Evolutionary conservation across 805 yeast species (phyloP).

Genomic region (Diddensiella transvaalensis): DNA sequence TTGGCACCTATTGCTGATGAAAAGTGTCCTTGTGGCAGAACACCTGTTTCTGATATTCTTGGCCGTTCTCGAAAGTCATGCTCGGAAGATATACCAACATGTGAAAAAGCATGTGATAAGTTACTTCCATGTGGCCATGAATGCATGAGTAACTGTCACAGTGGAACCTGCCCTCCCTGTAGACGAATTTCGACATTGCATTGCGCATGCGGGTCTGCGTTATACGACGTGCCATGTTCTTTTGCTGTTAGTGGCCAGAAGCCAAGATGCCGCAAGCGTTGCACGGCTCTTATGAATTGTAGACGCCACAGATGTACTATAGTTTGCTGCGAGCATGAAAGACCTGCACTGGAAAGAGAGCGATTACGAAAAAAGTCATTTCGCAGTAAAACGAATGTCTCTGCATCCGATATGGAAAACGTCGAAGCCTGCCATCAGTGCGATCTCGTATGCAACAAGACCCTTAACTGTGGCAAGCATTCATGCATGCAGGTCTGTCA

Average conservation of each 20-base stretch:
- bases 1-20: constrained; percentile 55
- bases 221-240: constrained; percentile 61
- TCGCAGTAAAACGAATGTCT: constrained; percentile 42
- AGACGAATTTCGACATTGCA: constrained; percentile 44
- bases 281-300: constrained; percentile 72
- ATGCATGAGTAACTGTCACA: constrained; percentile 71
- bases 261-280: constrained; percentile 67
- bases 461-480: constrained; percentile 65
- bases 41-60: constrained; percentile 40
- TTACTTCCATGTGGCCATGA: constrained; percentile 63
- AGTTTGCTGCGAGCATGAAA: constrained; percentile 68
- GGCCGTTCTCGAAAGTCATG: constrained; percentile 51
- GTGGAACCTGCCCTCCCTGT: constrained; percentile 73
- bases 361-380: constrained; percentile 45
- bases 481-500: constrained; percentile 70
- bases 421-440: constrained; percentile 77
- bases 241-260: constrained; percentile 46
- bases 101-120: constrained; percentile 64
- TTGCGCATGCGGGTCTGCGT: constrained; percentile 57
- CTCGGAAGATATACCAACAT: constrained; percentile 75
- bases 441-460: constrained; percentile 57
- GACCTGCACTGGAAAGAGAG: constrained; percentile 54
- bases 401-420: constrained; percentile 48
- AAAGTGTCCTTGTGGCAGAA: constrained; percentile 80
- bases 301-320: constrained; percentile 72